Evolutionary conservation across 768 basidiomycete species (phyloP).

Genomic region (Mycena olivaceomarginata): DNA sequence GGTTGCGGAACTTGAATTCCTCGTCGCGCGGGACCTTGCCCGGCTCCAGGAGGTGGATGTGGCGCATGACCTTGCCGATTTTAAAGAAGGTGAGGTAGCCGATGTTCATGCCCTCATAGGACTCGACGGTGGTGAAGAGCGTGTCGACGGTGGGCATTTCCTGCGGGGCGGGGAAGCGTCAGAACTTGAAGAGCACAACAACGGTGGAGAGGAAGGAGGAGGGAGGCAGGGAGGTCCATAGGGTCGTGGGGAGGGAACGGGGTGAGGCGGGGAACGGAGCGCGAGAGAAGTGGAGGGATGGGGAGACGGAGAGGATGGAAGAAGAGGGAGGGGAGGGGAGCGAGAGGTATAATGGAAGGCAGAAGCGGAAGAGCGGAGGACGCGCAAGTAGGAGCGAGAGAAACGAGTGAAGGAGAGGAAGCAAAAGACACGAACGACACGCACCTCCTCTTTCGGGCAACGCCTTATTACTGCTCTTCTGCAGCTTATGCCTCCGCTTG

Average conservation of each 20-base stretch:
- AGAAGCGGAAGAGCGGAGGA: no score
- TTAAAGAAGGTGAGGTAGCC: conserved; percentile 86
- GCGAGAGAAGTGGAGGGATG: no score
- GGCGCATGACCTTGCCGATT: conserved; percentile 93
- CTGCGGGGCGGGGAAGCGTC: conserved; percentile 9
- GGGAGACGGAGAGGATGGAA: no score
- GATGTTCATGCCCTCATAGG: conserved; percentile 85
- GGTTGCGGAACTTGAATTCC: conserved; percentile 79
- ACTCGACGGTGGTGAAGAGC: conserved; percentile 61
- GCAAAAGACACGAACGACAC: conserved; percentile 43
- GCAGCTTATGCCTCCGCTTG: conserved; percentile 94
- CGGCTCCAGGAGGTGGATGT: conserved; percentile 76
- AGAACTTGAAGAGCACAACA: not conserved
- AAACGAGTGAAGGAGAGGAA: not conserved
- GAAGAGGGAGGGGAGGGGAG: no score
- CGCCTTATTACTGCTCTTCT: conserved; percentile 83
- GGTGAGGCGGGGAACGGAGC: no score
- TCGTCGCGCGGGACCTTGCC: conserved; percentile 80
- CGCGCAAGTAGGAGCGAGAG: conserved; percentile 42
- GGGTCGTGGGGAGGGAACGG: no score
- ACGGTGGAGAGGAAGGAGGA: no score
- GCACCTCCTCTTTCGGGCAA: conserved; percentile 80
- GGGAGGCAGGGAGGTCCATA: no score
- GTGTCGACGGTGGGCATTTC: conserved; percentile 71
- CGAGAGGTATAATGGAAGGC: no score